Conservation (phyloP, 805 yeast genomes). For the Saccharomycopsis malanga region DNA sequence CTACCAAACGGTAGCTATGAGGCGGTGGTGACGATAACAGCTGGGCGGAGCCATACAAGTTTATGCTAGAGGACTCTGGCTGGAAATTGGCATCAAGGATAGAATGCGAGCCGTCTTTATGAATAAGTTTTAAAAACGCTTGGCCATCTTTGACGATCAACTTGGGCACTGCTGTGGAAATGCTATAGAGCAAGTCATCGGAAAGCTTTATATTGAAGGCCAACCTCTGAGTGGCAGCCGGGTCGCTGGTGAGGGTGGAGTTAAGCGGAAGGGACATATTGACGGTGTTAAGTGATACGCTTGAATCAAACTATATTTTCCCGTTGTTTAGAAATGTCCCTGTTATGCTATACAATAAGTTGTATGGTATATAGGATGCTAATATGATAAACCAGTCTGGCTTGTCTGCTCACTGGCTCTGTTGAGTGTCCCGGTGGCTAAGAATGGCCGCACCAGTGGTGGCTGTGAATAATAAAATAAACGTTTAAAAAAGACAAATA, state of each 20-base stretch:
- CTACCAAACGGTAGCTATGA: slow-evolving; percentile 7
- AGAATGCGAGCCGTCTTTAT: slow-evolving; percentile 10
- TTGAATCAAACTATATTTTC: no score
- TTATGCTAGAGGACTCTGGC: slow-evolving; percentile 8
- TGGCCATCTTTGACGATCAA: slow-evolving; percentile 14
- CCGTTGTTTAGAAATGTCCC: no score
- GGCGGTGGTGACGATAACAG: no score
- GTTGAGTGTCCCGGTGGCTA: no score
- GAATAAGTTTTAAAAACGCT: slow-evolving; percentile 9
- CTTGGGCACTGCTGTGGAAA: slow-evolving; percentile 8
- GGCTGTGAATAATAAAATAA: no score
- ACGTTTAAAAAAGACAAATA: no score
- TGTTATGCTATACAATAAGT: no score
- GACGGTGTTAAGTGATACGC: no score
- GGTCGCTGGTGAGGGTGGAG: neutral
- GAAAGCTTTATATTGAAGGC: slow-evolving; percentile 18
- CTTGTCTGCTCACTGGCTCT: no score
- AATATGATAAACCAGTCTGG: no score
- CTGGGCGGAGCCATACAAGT: slow-evolving; percentile 2
- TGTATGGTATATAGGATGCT: no score
- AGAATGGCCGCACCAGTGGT: no score
- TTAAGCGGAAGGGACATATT: slow-evolving; percentile 1
- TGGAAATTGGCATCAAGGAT: slow-evolving; percentile 9
- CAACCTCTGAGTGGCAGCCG: neutral
- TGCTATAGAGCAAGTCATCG: slow-evolving; percentile 14